Percentiles rank a stretch among this genome's conserved stretches.
Evolutionary conservation across 1,139 yeast species (phyloP).

Genomic region (Yamadazyma sp.): DNA sequence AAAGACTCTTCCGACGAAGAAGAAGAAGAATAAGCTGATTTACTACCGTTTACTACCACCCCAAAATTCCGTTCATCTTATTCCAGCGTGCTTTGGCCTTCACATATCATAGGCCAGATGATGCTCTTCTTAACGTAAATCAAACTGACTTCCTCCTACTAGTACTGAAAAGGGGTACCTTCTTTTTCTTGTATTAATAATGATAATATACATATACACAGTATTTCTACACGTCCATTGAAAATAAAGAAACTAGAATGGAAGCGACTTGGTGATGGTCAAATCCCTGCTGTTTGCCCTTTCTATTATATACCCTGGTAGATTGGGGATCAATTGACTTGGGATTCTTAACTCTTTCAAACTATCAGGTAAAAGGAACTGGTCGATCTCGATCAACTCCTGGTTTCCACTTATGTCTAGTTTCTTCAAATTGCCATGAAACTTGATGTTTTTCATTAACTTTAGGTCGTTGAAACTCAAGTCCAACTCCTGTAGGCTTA

Average conservation of each 20-base stretch:
- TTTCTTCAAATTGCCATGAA: slow-evolving; percentile 34
- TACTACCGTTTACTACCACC: not conserved
- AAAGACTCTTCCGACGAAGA: slow-evolving; percentile 46
- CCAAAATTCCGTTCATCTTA: not conserved
- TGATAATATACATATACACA: slow-evolving; percentile 11
- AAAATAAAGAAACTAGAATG: slow-evolving; percentile 18
- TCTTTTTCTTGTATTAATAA: slow-evolving; percentile 8
- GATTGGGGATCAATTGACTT: slow-evolving; percentile 32
- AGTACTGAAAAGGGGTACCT: not conserved
- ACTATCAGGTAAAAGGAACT: slow-evolving; percentile 38
- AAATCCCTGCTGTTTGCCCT: slow-evolving; percentile 41
- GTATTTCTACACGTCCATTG: not conserved
- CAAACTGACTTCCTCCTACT: too few species aligned
- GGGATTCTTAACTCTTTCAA: slow-evolving; percentile 39
- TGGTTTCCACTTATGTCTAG: slow-evolving; percentile 47
- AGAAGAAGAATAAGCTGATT: slow-evolving; percentile 36
- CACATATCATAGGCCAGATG: too few species aligned
- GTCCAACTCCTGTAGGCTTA: slow-evolving; percentile 30
- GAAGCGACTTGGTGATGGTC: slow-evolving; percentile 29
- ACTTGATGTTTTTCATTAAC: slow-evolving; percentile 36
- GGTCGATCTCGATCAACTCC: slow-evolving; percentile 40
- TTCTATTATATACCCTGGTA: slow-evolving; percentile 42
- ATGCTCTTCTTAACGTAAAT: too few species aligned
- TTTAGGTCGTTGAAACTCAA: slow-evolving; percentile 43
- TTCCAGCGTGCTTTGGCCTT: not conserved